A percentile compares a stretch with the other conserved stretches of the same genome.
Conservation (phyloP, 2,329 filamentous ascomycete species). For the Aspergillus cejpii region DNA sequence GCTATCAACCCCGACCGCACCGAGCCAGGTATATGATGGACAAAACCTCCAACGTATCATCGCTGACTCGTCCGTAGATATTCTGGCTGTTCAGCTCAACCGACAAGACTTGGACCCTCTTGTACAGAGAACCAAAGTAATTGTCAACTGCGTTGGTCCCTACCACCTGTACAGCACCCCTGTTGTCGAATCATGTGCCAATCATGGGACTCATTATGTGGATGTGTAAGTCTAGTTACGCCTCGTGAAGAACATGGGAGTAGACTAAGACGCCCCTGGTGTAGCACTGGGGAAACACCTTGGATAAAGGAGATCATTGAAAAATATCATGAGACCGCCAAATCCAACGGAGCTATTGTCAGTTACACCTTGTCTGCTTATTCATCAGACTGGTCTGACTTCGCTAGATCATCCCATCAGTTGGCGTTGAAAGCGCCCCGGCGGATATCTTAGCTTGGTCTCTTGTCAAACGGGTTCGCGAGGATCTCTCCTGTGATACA, state of each 20-base stretch:
- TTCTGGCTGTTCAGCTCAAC: slow-evolving; percentile 45
- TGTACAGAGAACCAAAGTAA: slow-evolving; percentile 50
- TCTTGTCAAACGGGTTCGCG: slow-evolving; percentile 49
- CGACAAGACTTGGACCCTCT: slow-evolving; percentile 47
- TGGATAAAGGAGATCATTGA: slow-evolving; percentile 58
- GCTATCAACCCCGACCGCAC: slow-evolving; percentile 61
- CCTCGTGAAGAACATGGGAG: not conserved
- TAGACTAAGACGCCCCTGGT: not conserved
- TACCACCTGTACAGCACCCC: slow-evolving; percentile 59
- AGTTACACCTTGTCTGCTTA: slow-evolving; percentile 16
- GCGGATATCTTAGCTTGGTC: slow-evolving; percentile 51
- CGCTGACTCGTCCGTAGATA: slow-evolving; percentile 26
- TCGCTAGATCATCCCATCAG: slow-evolving; percentile 51
- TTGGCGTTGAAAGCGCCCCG: slow-evolving; percentile 56
- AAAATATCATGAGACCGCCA: slow-evolving; percentile 55
- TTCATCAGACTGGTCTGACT: not conserved
- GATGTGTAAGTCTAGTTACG: slow-evolving; percentile 44
- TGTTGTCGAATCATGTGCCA: slow-evolving; percentile 58
- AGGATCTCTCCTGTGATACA: slow-evolving; percentile 46
- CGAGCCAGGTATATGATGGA: slow-evolving; percentile 54
- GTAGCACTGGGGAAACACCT: slow-evolving; percentile 55
- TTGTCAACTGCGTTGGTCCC: slow-evolving; percentile 58
- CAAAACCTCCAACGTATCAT: not conserved
- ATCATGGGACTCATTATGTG: slow-evolving; percentile 60
- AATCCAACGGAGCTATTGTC: slow-evolving; percentile 55